Conservation (phyloP, 2,329 filamentous ascomycete genomes). For the Aspergillus transmontanensis region DNA sequence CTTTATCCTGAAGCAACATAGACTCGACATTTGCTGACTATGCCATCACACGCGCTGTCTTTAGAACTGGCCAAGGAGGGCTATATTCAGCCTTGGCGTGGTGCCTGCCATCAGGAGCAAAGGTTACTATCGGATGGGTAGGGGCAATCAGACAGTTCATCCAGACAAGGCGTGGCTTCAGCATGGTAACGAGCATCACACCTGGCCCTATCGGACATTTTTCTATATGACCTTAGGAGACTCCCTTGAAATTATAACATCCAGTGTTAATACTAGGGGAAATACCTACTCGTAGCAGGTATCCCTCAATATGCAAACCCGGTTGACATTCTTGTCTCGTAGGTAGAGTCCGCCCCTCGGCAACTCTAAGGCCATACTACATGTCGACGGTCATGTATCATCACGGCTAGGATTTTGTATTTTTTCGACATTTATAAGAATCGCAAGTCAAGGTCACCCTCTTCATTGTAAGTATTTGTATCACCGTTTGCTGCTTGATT, state of each 20-base stretch:
- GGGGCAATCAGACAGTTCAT: background rate
- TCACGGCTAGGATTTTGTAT: slow-evolving; percentile 46
- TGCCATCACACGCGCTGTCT: no score
- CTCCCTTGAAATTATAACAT: background rate
- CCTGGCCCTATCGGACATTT: background rate
- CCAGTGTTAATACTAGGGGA: no score
- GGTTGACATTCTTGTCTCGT: background rate
- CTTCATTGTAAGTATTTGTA: slow-evolving; percentile 51
- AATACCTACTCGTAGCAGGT: background rate
- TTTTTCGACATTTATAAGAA: slow-evolving; percentile 41
- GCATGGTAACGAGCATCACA: background rate
- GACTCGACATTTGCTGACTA: background rate
- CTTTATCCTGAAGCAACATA: background rate
- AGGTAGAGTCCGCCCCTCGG: slow-evolving; percentile 50
- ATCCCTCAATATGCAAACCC: background rate
- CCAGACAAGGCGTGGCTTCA: background rate
- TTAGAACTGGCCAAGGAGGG: background rate
- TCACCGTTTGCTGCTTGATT: slow-evolving; percentile 46
- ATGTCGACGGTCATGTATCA: slow-evolving; percentile 49
- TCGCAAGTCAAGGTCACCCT: slow-evolving; percentile 43
- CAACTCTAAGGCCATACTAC: slow-evolving; percentile 52
- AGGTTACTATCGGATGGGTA: background rate
- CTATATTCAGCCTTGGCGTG: background rate
- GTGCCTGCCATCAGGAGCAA: background rate
- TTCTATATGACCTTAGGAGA: background rate